Evolutionary conservation across 345 rosid genomes (phyloP).

Genomic region (Nephelium lappaceum): DNA sequence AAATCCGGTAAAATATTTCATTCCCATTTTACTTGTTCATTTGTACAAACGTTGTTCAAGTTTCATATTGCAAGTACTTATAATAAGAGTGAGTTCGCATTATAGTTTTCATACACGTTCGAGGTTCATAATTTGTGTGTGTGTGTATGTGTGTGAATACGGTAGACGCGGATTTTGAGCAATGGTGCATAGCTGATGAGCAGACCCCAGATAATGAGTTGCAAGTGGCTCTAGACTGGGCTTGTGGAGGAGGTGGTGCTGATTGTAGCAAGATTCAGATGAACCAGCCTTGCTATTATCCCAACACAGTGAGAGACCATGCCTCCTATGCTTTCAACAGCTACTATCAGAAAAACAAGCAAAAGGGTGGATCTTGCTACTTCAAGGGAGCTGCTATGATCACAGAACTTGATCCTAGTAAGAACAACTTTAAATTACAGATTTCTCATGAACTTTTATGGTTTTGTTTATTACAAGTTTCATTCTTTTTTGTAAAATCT

Average conservation of each 20-base stretch:
- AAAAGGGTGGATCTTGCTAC: constrained; percentile 73
- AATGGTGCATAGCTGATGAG: constrained; percentile 84
- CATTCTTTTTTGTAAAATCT: background rate
- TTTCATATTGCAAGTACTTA: background rate
- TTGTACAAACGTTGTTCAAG: background rate
- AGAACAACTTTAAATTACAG: constrained; percentile 19
- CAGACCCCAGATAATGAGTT: constrained; percentile 69
- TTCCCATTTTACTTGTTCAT: background rate
- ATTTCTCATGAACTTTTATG: background rate
- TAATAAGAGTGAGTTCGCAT: background rate
- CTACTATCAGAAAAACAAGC: constrained; percentile 67
- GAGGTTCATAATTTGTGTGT: background rate
- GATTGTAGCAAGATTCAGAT: constrained; percentile 60
- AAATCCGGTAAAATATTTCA: constrained; percentile 38
- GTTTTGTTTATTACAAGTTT: background rate
- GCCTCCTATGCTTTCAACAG: constrained; percentile 79
- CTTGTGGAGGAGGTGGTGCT: constrained; percentile 66
- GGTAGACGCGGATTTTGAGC: constrained; percentile 56
- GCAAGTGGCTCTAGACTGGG: constrained; percentile 72
- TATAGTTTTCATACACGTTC: background rate
- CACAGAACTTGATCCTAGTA: constrained; percentile 82
- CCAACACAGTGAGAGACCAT: constrained; percentile 68
- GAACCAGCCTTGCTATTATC: constrained; percentile 66
- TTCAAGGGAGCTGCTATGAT: constrained; percentile 77
- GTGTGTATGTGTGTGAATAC: background rate